phyloP scores from a whole-genome alignment of 495 filamentous ascomycete genomes.

The Daldinia vernicosa region DNA sequence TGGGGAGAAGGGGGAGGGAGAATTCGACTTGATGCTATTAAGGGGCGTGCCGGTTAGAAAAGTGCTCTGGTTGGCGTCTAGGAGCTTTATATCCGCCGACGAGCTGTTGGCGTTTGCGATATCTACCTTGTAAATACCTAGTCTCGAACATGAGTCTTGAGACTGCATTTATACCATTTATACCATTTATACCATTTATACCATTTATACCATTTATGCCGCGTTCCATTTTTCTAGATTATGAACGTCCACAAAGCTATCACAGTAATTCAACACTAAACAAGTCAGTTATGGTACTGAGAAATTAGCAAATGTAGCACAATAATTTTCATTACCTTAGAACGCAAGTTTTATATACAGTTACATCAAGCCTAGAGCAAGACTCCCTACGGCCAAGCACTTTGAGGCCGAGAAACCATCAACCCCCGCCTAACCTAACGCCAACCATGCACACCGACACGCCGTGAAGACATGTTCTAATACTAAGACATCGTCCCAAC shows the following conservation, averaged over 20 bases:
- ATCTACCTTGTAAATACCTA: not conserved
- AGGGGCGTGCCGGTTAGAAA: not conserved
- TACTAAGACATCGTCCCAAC: constrained; percentile 23
- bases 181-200: no score
- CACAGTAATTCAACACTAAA: not conserved
- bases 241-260: no score
- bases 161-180: no score
- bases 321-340: constrained; percentile 33
- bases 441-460: constrained; percentile 44
- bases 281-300: not conserved
- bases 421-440: constrained; percentile 44
- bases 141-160: not conserved
- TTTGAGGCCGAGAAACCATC: constrained; percentile 30
- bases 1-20: not conserved
- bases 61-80: not conserved
- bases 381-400: constrained; percentile 25
- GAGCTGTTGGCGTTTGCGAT: not conserved
- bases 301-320: not conserved
- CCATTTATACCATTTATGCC: no score
- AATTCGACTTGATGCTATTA: not conserved
- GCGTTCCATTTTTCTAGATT: no score
- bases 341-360: constrained; percentile 38
- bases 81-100: not conserved
- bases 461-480: constrained; percentile 41
- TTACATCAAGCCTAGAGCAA: constrained; percentile 33